phyloP scores from a whole-genome alignment of 495 filamentous ascomycete genomes.

The Choiromyces venosus region DNA sequence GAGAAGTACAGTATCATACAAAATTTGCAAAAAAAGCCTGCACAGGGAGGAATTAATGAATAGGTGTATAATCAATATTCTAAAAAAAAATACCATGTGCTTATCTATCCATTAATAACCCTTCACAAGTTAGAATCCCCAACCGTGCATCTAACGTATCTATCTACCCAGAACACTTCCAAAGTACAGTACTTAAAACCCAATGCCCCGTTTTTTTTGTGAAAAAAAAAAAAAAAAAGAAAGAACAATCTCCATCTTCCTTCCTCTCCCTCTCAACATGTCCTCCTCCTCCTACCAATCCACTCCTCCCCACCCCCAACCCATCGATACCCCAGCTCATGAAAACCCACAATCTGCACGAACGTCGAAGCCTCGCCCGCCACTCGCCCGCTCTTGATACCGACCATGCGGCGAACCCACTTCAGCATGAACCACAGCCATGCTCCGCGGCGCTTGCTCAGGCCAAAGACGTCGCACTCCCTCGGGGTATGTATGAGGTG shows the following conservation, averaged over 20 bases:
- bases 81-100: too few relatives aligned
- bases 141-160: too few relatives aligned
- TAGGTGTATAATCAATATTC: too few relatives aligned
- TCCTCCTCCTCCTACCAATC: not conserved
- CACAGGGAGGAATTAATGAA: too few relatives aligned
- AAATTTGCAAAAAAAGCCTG: too few relatives aligned
- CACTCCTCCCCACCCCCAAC: not conserved
- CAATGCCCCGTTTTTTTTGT: too few relatives aligned
- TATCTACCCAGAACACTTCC: too few relatives aligned
- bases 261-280: not conserved
- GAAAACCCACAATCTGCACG: not conserved
- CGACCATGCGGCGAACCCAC: not conserved
- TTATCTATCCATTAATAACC: too few relatives aligned
- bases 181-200: too few relatives aligned
- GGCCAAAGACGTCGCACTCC: not conserved
- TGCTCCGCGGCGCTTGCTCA: not conserved
- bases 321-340: not conserved
- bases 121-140: too few relatives aligned
- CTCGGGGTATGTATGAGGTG: not conserved
- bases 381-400: not conserved
- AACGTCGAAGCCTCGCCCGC: not conserved
- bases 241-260: not conserved
- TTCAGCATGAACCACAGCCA: not conserved
- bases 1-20: too few relatives aligned
- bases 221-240: too few relatives aligned